These are phyloP conservation scores for Fusarium sp. DNA, from an alignment of 2,329 filamentous ascomycete species.

Conservation along the genomic window DNA sequence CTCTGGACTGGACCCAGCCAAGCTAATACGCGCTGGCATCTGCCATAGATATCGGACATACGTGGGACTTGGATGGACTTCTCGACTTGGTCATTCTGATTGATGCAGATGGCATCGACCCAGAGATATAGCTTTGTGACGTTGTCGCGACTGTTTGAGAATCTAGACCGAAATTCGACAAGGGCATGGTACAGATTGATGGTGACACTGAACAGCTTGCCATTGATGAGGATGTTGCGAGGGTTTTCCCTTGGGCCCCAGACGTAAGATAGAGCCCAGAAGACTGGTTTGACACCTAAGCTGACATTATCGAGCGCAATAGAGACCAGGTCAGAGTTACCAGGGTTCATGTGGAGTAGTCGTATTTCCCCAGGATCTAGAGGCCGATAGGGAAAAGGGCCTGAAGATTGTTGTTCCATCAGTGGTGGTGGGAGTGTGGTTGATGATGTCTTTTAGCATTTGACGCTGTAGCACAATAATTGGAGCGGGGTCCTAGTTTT, in stretches of 20 bases:
- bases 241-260: slow-evolving; percentile 16
- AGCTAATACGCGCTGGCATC: slow-evolving; percentile 21
- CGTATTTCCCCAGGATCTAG: not conserved
- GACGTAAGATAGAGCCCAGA: slow-evolving; percentile 30
- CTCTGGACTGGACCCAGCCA: not conserved
- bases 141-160: rapidly evolving
- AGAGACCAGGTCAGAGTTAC: rapidly evolving
- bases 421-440: too few species aligned
- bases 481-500: too few species aligned
- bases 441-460: too few species aligned
- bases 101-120: slow-evolving; percentile 28
- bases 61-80: slow-evolving; percentile 23
- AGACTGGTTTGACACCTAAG: not conserved
- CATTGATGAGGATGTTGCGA: not conserved
- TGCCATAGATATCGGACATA: slow-evolving; percentile 31
- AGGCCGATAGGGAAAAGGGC: not conserved
- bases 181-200: slow-evolving; percentile 15
- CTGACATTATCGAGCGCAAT: not conserved
- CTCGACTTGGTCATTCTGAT: slow-evolving; percentile 14
- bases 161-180: not conserved
- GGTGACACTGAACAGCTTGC: slow-evolving; percentile 2
- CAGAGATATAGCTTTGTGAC: not conserved
- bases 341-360: rapidly evolving
- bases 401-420: too few species aligned
- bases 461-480: too few species aligned